Conservation (phyloP, 371 early-diverging fungal species). For the Lichtheimia ornata region DNA sequence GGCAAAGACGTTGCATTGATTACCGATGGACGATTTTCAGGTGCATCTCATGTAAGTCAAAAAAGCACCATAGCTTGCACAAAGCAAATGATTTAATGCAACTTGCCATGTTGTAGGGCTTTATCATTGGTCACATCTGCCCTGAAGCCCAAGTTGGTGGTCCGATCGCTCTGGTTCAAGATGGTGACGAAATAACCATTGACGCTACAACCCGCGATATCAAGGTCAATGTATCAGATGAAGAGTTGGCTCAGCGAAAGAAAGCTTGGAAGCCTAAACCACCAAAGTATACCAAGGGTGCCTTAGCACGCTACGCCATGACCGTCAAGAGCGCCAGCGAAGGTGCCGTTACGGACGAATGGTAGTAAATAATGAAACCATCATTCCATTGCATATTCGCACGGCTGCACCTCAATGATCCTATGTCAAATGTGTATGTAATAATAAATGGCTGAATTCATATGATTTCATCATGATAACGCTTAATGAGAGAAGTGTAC, state of each 20-base stretch:
- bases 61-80: not conserved
- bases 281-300: constrained; percentile 81
- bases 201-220: constrained; percentile 80
- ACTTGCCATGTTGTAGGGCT: constrained; percentile 59
- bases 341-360: constrained; percentile 83
- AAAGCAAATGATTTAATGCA: not conserved
- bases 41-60: constrained; percentile 83
- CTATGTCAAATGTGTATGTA: too few species aligned
- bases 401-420: too few species aligned
- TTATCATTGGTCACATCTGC: constrained; percentile 96
- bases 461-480: too few species aligned
- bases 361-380: not conserved
- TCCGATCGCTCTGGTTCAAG: constrained; percentile 84
- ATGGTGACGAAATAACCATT: constrained; percentile 86
- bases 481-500: too few species aligned
- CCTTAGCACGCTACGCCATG: constrained; percentile 86
- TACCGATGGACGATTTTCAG: constrained; percentile 97
- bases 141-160: constrained; percentile 97
- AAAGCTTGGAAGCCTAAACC: constrained; percentile 78
- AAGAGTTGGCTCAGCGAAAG: constrained; percentile 70
- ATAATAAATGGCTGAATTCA: too few species aligned
- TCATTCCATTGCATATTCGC: too few species aligned
- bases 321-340: constrained; percentile 77
- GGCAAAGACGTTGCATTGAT: constrained; percentile 94
- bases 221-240: constrained; percentile 69